These are phyloP conservation scores for Neoarthrinium moseri DNA, from an alignment of 2,329 filamentous ascomycete species.

Conservation along the genomic window DNA sequence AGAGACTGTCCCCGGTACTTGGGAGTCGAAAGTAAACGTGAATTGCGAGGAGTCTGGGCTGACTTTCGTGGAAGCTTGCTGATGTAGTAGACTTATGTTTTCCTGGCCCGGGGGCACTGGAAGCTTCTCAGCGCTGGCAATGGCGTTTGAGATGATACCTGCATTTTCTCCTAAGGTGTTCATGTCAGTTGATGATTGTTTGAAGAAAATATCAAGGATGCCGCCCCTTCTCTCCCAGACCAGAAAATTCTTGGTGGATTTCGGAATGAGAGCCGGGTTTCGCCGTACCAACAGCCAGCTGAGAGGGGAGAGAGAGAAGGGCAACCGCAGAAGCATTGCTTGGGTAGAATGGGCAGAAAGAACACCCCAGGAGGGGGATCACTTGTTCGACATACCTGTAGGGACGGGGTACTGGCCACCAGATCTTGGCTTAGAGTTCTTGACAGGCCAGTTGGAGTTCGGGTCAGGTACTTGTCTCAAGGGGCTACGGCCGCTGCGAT, in stretches of 20 bases:
- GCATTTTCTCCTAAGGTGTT: slow-evolving; percentile 48
- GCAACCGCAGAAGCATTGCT: slow-evolving; percentile 15
- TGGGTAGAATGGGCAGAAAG: neutral
- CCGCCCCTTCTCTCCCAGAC: too few relatives aligned
- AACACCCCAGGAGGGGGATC: slow-evolving; percentile 4
- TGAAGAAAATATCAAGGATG: too few relatives aligned
- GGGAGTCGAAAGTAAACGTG: slow-evolving; percentile 93
- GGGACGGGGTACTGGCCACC: slow-evolving; percentile 37
- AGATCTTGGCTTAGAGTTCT: slow-evolving; percentile 44
- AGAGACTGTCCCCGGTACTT: slow-evolving; percentile 75
- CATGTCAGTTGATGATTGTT: too few relatives aligned
- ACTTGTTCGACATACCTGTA: slow-evolving; percentile 43
- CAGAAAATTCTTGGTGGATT: too few relatives aligned
- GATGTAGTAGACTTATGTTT: slow-evolving; percentile 75
- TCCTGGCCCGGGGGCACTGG: slow-evolving; percentile 67
- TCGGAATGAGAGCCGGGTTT: too few relatives aligned
- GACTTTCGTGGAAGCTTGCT: slow-evolving; percentile 59
- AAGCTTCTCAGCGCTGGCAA: slow-evolving; percentile 79
- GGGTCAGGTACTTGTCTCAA: slow-evolving; percentile 60
- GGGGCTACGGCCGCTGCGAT: slow-evolving; percentile 59
- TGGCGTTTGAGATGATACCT: slow-evolving; percentile 89
- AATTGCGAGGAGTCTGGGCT: slow-evolving; percentile 76
- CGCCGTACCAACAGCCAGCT: neutral
- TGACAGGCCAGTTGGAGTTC: slow-evolving; percentile 53
- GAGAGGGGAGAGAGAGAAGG: slow-evolving; percentile 9